Percentiles rank a stretch among this genome's conserved stretches.
phyloP scores from a whole-genome alignment of 371 early-diverging fungal species.

The Zopfochytrium polystomum region DNA sequence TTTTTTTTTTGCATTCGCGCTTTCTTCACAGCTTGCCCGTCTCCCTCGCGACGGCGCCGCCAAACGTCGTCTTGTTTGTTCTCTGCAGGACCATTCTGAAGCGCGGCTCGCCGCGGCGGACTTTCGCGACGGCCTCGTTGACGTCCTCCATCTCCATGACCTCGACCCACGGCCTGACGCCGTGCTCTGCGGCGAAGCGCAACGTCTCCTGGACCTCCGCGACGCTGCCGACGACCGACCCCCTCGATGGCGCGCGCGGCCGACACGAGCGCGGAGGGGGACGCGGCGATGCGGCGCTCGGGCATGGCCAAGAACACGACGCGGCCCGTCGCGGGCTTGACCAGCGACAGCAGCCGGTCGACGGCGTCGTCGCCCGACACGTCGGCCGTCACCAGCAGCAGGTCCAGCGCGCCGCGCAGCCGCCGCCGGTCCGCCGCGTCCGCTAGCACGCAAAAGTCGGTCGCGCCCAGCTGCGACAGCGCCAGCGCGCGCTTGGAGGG shows the following conservation, averaged over 20 bases:
- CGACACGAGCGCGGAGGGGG: slow-evolving; percentile 46
- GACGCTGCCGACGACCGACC: slow-evolving; percentile 67
- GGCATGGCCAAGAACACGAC: slow-evolving; percentile 67
- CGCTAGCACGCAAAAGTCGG: slow-evolving; percentile 44
- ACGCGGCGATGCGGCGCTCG: slow-evolving; percentile 43
- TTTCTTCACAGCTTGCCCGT: too few species aligned
- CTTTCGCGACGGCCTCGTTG: slow-evolving; percentile 22
- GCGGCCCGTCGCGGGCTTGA: slow-evolving; percentile 54
- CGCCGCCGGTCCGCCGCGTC: slow-evolving; percentile 42
- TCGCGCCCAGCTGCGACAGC: slow-evolving; percentile 64
- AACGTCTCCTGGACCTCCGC: slow-evolving; percentile 60
- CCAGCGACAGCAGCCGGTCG: slow-evolving; percentile 27
- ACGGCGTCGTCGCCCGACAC: slow-evolving; percentile 24
- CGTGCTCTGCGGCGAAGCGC: slow-evolving; percentile 63
- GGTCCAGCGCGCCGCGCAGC: slow-evolving; percentile 24
- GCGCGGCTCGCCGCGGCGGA: slow-evolving; percentile 13
- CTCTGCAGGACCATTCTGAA: slow-evolving; percentile 14
- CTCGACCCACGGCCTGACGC: slow-evolving; percentile 28
- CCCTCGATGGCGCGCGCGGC: slow-evolving; percentile 56
- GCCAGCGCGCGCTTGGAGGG: slow-evolving; percentile 64
- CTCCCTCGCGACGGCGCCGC: too few species aligned
- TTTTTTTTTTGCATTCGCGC: too few species aligned
- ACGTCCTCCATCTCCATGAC: slow-evolving; percentile 31
- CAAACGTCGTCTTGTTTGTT: background rate
- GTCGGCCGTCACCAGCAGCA: slow-evolving; percentile 30